Evolutionary conservation across 73 alveolate genomes (phyloP), one percentile per base, ranked within the genome.

Genomic region (Loxodes magnus): DNA sequence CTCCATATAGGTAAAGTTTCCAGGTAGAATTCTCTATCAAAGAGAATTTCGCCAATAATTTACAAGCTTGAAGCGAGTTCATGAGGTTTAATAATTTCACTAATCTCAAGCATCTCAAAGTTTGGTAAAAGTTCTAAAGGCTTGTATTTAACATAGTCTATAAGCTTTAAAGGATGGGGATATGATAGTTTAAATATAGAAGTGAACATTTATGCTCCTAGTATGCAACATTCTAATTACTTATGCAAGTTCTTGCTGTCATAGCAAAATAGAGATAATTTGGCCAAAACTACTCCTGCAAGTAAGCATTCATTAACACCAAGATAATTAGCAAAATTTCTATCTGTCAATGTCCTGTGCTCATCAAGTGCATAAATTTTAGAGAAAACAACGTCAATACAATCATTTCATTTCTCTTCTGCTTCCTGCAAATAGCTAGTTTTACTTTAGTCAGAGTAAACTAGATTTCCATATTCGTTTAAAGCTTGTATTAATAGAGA

Each of bases 341-440:
- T 78, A 27, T 75, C 48, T 58, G 75, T 67, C 17, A 75, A 34
- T 4, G 29, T 71, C 64, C 97, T 61, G 74, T 67, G 82, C 5
- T 87, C 74, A 56, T 86, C 80, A 17, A 82, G 66, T 14, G 81
- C 77, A 67, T 82, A 87, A 38, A 82, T 69, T 54, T 80, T 78
- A 51, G 77, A 77, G 84, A 88, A 88, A 6, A 88, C 88, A 9
- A 95, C 79, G 50, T 88, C 97, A n/a, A 88, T 84, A 38, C 88
- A 88, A 58, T 88, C 97, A 61, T 81, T 88, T 79, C 92, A 88
- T 34, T 64, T 64, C 49, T 64, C 83, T 56, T 88, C 97, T 0
- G 97, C 95, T 36, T 88, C 87, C 30, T 65, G 76, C 15, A 77
- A 51, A 44, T 79, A 62, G n/a, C n/a, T n/a, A n/a, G n/a, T n/a